Conservation (phyloP, 2,329 filamentous ascomycete genomes). For the Hymenoscyphus fructigenus region DNA sequence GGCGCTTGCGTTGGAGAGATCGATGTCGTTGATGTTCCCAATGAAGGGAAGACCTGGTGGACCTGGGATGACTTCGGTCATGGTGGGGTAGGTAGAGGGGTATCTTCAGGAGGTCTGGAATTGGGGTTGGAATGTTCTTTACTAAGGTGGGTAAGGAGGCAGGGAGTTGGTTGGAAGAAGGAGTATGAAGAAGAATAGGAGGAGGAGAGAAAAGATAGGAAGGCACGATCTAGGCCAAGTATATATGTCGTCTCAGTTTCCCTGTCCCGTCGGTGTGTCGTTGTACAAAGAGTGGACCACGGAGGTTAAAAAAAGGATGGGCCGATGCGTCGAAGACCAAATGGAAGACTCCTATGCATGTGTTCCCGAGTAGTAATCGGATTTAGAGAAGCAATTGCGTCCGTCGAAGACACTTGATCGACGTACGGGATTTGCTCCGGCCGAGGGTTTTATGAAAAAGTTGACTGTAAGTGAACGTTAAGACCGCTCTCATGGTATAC, state of each 20-base stretch:
- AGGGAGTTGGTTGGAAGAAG: no score
- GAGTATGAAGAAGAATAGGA: not conserved
- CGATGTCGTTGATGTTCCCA: constrained; percentile 65
- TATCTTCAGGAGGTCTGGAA: not conserved
- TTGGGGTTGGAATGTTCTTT: not conserved
- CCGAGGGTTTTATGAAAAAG: not conserved
- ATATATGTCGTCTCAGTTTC: constrained; percentile 8
- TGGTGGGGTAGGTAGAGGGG: constrained; percentile 1
- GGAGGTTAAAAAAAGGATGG: not conserved
- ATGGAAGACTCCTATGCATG: no score
- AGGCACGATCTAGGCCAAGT: not conserved
- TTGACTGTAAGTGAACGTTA: not conserved
- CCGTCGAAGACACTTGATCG: no score
- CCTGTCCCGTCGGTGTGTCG: not conserved
- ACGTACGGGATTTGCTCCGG: not conserved
- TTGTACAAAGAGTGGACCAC: constrained; percentile 2
- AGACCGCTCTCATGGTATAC: not conserved
- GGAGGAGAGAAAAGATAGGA: not conserved
- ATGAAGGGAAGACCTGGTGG: constrained; percentile 64
- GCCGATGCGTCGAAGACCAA: not conserved
- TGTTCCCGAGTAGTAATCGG: not conserved
- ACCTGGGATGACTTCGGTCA: constrained; percentile 53
- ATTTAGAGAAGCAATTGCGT: not conserved
- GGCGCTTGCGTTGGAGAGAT: constrained; percentile 54
- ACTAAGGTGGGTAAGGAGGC: not conserved